Conservation (phyloP, 164 flowering plant species). For the Sextonia rubra region DNA sequence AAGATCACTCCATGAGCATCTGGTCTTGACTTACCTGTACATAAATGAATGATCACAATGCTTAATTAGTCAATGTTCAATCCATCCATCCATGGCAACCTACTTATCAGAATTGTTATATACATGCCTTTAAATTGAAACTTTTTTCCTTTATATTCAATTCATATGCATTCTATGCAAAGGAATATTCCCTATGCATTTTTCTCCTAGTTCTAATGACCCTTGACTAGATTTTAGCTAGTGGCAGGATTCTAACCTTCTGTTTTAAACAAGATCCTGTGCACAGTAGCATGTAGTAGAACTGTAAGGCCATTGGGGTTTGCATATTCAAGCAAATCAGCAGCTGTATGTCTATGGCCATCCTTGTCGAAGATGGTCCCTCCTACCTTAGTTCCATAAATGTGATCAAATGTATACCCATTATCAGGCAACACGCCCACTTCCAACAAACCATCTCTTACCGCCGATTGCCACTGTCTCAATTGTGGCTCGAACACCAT, state of each 20-base stretch:
- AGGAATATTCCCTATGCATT: too few relatives aligned
- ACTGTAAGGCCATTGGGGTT: constrained; percentile 43
- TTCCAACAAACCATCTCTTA: constrained; percentile 62
- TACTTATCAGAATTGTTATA: not conserved
- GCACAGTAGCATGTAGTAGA: constrained; percentile 55
- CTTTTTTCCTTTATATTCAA: too few relatives aligned
- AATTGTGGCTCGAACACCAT: constrained; percentile 57
- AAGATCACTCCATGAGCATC: constrained; percentile 51
- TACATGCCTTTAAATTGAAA: too few relatives aligned
- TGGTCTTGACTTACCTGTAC: constrained; percentile 32
- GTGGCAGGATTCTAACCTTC: constrained; percentile 22
- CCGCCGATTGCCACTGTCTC: constrained; percentile 68
- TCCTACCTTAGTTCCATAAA: constrained; percentile 71
- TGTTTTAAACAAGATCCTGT: constrained; percentile 40
- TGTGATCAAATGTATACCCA: constrained; percentile 66
- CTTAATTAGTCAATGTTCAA: not conserved
- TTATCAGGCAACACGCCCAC: constrained; percentile 59
- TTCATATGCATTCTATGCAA: too few relatives aligned
- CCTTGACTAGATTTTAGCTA: too few relatives aligned
- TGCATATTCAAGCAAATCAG: constrained; percentile 68
- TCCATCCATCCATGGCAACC: not conserved
- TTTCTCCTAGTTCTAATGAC: too few relatives aligned
- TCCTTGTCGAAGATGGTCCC: constrained; percentile 68
- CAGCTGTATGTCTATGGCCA: constrained; percentile 71
- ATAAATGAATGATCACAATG: not conserved